phyloP scores from a whole-genome alignment of 257 asterid species.

The Gentiana straminea region DNA sequence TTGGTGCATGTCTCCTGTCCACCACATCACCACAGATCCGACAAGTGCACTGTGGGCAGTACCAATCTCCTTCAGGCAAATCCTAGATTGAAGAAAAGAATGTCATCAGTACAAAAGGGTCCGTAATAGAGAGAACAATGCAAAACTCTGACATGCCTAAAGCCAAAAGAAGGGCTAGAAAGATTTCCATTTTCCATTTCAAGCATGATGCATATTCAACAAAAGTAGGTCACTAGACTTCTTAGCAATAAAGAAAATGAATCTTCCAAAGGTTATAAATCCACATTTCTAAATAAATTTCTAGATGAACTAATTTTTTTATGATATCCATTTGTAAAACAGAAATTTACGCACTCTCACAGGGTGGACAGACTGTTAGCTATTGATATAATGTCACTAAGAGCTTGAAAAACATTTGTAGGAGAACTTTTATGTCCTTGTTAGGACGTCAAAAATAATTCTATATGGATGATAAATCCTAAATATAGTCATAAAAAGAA shows the following conservation, averaged over 20 bases:
- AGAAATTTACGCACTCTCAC: too few relatives aligned
- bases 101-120: constrained; percentile 7
- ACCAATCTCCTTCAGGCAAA: constrained; percentile 97
- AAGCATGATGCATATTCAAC: not conserved
- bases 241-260: not conserved
- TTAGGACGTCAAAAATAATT: too few relatives aligned
- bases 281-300: not conserved
- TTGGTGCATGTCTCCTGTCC: constrained; percentile 36
- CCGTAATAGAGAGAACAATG: not conserved
- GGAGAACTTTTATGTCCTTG: too few relatives aligned
- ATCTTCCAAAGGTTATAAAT: too few relatives aligned
- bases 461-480: too few relatives aligned
- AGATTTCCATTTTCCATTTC: not conserved
- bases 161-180: not conserved
- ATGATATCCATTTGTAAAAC: too few relatives aligned
- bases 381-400: too few relatives aligned
- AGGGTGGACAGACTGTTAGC: too few relatives aligned
- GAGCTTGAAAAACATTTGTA: too few relatives aligned
- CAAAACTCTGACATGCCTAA: not conserved
- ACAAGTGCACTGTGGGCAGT: constrained; percentile 93
- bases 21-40: constrained; percentile 69
- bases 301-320: too few relatives aligned
- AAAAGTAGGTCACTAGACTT: not conserved
- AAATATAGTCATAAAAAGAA: too few relatives aligned
- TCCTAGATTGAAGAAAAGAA: constrained; percentile 41